Base-by-base conservation (phyloP, 805 yeast species). In the Wickerhamomyces strasburgensis region DNA sequence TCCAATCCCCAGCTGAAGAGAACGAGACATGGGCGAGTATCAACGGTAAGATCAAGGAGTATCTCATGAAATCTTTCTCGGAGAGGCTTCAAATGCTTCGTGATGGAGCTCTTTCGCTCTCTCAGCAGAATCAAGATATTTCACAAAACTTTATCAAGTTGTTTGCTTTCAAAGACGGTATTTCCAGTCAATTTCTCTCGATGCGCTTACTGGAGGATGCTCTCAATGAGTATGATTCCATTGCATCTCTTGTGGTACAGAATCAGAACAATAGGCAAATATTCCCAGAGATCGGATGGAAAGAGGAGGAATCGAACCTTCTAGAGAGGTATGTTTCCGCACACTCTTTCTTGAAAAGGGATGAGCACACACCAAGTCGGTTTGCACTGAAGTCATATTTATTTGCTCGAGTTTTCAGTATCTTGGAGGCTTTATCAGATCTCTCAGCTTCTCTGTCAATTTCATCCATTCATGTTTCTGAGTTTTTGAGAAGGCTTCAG, bases 121-220 rank as follows among this genome's bases (percentile, higher is more conserved):
- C 24, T 2, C 23, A 18, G 2, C 18, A 34, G 13, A 31, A 19
- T 6, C 31, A 35, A 5, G 38, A 29, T 5, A 10, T 19, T 14
- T 24, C 33, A 26, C 23, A 33, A 5, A 28, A 34, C 14, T 37
- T 38, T 14, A 13, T 19, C 5, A 17, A 29, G 3, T 33, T 31
- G 15, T 16, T 46, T 2, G 31, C 37, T 4, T 57, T 65, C 43
- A 69, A 70, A 41, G 75, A 78, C 37, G 68, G 70, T 6, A 54
- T 78, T 29, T 81, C 80, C 0, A 57, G 68, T 23, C 63, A 75
- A 3, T 68, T 75, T 38, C 72, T 71, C 37, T 72, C 72, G 31
- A 65, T 85, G 61, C 68, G 70, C 18, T 67, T 83, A 17, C 57
- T 65, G 18, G 82, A 80, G 19, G 89, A 84, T 35, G 70, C 90